phyloP scores from a whole-genome alignment of 306 rosid genomes.

The Prunus davidiana region DNA sequence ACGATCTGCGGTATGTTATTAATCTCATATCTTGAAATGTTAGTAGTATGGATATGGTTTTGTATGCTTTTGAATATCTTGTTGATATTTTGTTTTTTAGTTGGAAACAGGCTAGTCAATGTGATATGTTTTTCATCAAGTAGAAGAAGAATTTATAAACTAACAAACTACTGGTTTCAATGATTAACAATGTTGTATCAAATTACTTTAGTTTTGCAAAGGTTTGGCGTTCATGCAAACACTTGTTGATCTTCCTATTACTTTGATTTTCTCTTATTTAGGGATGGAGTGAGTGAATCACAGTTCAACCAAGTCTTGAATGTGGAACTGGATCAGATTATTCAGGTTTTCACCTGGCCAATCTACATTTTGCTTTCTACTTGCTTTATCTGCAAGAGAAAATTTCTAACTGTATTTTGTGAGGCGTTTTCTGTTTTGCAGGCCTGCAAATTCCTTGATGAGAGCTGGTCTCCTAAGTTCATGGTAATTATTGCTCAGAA shows the following conservation, averaged over 20 bases:
- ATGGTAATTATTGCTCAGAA: slow-evolving; percentile 72
- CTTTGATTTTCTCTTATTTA: slow-evolving; percentile 6
- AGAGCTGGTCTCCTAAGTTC: slow-evolving; percentile 66
- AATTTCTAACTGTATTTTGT: not conserved
- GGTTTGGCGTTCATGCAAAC: not conserved
- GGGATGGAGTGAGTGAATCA: slow-evolving; percentile 92
- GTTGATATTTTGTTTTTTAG: too few relatives aligned
- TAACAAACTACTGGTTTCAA: too few relatives aligned
- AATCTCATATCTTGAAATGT: not conserved
- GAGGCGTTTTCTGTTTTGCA: not conserved
- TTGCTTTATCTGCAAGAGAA: not conserved
- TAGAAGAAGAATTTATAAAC: too few relatives aligned
- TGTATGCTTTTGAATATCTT: not conserved
- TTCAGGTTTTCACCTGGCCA: slow-evolving; percentile 43
- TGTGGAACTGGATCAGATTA: slow-evolving; percentile 65
- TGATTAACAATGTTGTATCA: not conserved
- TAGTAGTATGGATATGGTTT: not conserved
- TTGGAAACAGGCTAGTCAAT: too few relatives aligned
- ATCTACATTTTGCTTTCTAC: not conserved
- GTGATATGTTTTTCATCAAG: too few relatives aligned
- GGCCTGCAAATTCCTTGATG: slow-evolving; percentile 85
- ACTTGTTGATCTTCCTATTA: not conserved
- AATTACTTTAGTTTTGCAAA: not conserved
- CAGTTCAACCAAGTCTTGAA: slow-evolving; percentile 86
- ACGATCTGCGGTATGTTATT: not conserved